Base-by-base conservation (phyloP, 768 basidiomycete species). In the Leccinum imitatum region DNA sequence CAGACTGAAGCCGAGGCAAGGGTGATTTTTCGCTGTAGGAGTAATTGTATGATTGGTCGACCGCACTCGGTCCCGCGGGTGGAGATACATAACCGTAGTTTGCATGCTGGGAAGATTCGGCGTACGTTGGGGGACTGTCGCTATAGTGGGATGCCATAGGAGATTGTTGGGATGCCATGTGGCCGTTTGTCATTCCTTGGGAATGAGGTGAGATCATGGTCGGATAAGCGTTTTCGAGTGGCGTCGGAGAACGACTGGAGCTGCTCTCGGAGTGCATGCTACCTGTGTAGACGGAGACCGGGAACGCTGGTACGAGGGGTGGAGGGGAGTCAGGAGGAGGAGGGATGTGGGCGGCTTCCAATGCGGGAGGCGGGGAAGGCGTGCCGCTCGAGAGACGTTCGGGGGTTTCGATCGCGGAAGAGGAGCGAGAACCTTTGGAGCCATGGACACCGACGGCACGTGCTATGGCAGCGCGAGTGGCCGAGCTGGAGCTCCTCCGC, bases 241-340 rank as follows among this genome's bases (percentile, higher is more conserved):
- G 81, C 2, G 80, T 78, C 1, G 82, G 76, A 1, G 79, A 81
- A 27, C 80, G 77, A 59, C 75, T 74, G 8, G 77, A 76, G 53
- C 69, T 71, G 64, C 69, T 72, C 4, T 69, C 75, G 53, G 78
- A 73, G 53, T 73, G 71, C 27, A 75, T 33, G 51, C 55, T 57
- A 8, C 71, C 72, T 0, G 51, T 58, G 56, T 75, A 75, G 10
- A 66, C 54, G 2, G 67, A n/a, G 15, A 73, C 56, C 10, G 67
- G 31, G 27, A 63, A 75, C 0, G 85, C 84, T 15, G 80, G 82
- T 0, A 80, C 79, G 41, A 86, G 75, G 1, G 82, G 75, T 0
- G 84, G 85, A 0, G 85, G 83, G 0, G 85, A 84, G 50, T 85
- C 80, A 0, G 84, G 84, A 0, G 84, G 80, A 0, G 81, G 75